Evolutionary conservation across 495 filamentous ascomycete species (phyloP), one percentile per base, ranked within the genome.

Genomic region (Aspergillus cristatus): DNA sequence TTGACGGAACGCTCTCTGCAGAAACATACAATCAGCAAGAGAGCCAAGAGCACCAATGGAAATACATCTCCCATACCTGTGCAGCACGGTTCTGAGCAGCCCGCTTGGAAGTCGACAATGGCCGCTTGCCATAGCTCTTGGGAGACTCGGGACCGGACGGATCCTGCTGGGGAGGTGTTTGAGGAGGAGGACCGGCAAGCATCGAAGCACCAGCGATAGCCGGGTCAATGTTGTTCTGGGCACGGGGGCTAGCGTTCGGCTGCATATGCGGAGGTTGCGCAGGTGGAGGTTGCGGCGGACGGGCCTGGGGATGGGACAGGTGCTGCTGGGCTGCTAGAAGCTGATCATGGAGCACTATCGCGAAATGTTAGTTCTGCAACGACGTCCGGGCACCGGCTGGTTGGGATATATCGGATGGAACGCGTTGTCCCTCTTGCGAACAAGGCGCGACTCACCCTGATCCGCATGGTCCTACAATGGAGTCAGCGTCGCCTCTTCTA

Each of bases 11-110:
- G 91, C 91, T 47, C 91, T 80, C 91, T 97, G 53, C 43, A 20
- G n/a, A n/a, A n/a, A n/a, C n/a, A n/a, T n/a, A 12, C 24, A 48
- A 42, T 47, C 30, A 52, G 40, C 30, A 11, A 37, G 26, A 28
- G 11, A 18, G 8, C 32, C 2, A 29, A 32, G 37, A 25, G 25
- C 6, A 17, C 14, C 31, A 20, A 15, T 18, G 7, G 15, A 8
- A 18, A 17, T 17, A 7, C 16, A 34, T 8, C 15, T 24, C 32
- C 65, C 73, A 33, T 74, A 96, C 91, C 81, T 98, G 91, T 32
- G 91, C 91, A 47, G 91, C 91, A 50, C 91, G 73, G 53, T 98
- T 98, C 59, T 98, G 91, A 28, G 93, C 91, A 14, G 91, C 91
- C 45, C 91, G 80, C 65, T 98, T 98, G 31, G 86, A 91, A 11